These are phyloP conservation scores for Talaromyces ruber DNA, from an alignment of 495 filamentous ascomycete genomes.

Conservation along the genomic window DNA sequence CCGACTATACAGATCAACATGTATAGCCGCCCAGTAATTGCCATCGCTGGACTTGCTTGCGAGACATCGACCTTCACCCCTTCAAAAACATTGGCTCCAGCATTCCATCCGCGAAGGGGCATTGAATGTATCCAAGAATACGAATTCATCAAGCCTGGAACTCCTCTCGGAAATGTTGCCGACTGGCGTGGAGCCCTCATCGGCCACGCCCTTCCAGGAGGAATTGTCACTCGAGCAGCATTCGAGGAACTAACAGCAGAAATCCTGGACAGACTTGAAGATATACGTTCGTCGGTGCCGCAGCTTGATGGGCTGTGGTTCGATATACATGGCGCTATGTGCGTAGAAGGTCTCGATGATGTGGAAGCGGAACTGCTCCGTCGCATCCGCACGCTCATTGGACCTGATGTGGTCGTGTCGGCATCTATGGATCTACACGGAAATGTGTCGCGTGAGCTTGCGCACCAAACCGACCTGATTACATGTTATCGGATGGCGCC, in stretches of 20 bases:
- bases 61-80: slow-evolving; percentile 50
- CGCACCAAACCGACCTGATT: slow-evolving; percentile 42
- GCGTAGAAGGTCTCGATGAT: slow-evolving; percentile 44
- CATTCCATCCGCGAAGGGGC: slow-evolving; percentile 43
- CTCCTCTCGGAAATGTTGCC: slow-evolving; percentile 29
- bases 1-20: not conserved
- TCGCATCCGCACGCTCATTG: slow-evolving; percentile 38
- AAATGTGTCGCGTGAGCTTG: slow-evolving; percentile 44
- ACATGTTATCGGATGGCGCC: slow-evolving; percentile 51
- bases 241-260: slow-evolving; percentile 41
- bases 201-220: slow-evolving; percentile 47
- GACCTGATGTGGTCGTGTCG: slow-evolving; percentile 40
- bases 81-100: slow-evolving; percentile 38
- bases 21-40: slow-evolving; percentile 33
- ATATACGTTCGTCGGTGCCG: slow-evolving; percentile 18
- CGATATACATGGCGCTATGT: slow-evolving; percentile 54
- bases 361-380: slow-evolving; percentile 41
- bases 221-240: slow-evolving; percentile 35
- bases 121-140: slow-evolving; percentile 39
- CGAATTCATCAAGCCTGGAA: slow-evolving; percentile 33
- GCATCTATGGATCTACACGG: slow-evolving; percentile 52
- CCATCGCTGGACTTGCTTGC: slow-evolving; percentile 47
- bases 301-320: slow-evolving; percentile 45
- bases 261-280: slow-evolving; percentile 33
- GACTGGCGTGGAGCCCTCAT: slow-evolving; percentile 45